Evolutionary conservation across 352 stramenopile species (phyloP).

Genomic region (Pythium sp.): DNA sequence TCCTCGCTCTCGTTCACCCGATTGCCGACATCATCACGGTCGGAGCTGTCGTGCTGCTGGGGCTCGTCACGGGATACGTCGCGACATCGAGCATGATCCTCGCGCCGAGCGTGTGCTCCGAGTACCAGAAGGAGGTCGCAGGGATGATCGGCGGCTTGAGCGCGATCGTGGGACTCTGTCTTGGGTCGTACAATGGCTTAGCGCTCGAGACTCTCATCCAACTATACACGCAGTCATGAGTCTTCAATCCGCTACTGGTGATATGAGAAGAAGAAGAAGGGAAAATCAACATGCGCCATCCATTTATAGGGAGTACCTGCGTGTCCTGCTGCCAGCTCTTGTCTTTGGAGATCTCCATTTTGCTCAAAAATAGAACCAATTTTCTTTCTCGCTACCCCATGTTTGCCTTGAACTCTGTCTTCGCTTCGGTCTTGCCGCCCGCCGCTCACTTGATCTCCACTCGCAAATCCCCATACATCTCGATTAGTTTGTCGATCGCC

Average conservation of each 20-base stretch:
- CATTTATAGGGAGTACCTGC: not conserved
- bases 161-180: conserved; percentile 71
- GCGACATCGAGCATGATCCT: conserved; percentile 78
- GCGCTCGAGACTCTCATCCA: conserved; percentile 66
- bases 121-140: conserved; percentile 77
- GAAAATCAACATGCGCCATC: not conserved
- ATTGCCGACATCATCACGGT: conserved; percentile 55
- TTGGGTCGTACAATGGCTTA: conserved; percentile 73
- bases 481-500: not conserved
- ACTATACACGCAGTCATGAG: conserved; percentile 23
- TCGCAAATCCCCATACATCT: not conserved
- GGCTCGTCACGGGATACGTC: conserved; percentile 73
- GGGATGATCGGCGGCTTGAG: conserved; percentile 72
- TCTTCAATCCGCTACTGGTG: not conserved
- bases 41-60: conserved; percentile 49
- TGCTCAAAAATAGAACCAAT: conserved; percentile 3
- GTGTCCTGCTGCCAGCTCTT: not conserved
- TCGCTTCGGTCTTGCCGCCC: not conserved
- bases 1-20: conserved; percentile 48
- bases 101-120: conserved; percentile 64
- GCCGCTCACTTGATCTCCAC: not conserved
- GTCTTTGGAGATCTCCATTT: not conserved
- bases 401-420: not conserved
- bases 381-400: not conserved
- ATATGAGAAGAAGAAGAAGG: not conserved